phyloP scores from a whole-genome alignment of 106 monocot species.

The Allium sativum region DNA sequence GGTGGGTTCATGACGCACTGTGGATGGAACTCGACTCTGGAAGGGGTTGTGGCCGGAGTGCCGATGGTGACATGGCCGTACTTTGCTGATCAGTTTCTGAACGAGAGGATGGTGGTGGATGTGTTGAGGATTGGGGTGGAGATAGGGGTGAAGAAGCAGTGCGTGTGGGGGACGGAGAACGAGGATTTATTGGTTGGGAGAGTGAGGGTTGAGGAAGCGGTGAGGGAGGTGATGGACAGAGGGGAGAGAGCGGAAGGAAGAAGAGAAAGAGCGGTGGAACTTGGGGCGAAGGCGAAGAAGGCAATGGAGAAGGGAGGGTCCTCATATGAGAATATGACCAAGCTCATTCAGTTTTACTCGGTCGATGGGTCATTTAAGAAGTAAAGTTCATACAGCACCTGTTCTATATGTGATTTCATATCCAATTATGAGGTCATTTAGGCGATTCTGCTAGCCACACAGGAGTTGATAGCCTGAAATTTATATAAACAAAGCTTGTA shows the following conservation, averaged over 20 bases:
- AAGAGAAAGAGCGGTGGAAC: conserved; percentile 5
- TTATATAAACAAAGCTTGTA: no score
- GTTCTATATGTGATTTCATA: no score
- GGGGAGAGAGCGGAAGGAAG: conserved; percentile 4
- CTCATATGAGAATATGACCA: background rate
- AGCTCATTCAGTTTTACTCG: background rate
- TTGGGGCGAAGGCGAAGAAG: background rate
- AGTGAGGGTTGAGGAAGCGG: conserved; percentile 6
- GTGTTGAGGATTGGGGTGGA: conserved; percentile 7
- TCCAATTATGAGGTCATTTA: no score
- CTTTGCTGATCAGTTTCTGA: conserved; percentile 14
- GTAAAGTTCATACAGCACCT: no score
- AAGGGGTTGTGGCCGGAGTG: background rate
- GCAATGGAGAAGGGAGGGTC: conserved; percentile 11
- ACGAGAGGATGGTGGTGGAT: conserved; percentile 13
- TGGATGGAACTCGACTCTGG: conserved; percentile 19
- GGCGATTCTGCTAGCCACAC: no score
- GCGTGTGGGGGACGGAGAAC: background rate
- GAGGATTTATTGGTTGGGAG: conserved; percentile 9
- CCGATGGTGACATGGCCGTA: conserved; percentile 16
- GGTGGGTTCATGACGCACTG: conserved; percentile 20
- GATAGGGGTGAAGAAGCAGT: conserved; percentile 1
- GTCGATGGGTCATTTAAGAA: background rate
- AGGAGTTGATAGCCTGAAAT: no score
- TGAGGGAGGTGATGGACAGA: conserved; percentile 2